phyloP scores from a whole-genome alignment of 768 basidiomycete genomes.

The Auriscalpium orientale region DNA sequence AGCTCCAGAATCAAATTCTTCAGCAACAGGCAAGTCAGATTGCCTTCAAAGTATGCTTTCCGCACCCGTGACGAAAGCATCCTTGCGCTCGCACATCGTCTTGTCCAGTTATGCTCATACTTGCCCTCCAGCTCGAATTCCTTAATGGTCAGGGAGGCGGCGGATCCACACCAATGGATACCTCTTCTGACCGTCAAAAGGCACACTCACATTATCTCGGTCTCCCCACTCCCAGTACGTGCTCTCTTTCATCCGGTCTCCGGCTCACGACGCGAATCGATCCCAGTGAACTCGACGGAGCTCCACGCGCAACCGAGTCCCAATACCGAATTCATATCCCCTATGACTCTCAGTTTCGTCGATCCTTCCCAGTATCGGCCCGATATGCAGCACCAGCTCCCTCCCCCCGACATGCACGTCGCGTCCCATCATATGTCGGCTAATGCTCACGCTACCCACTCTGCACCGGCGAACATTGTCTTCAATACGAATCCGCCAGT shows the following conservation, averaged over 20 bases:
- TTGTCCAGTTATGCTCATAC: neutral
- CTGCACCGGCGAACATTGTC: conserved; percentile 69
- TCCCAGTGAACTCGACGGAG: conserved; percentile 40
- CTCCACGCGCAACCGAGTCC: conserved; percentile 49
- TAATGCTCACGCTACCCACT: conserved; percentile 28
- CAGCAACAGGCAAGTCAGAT: conserved; percentile 69
- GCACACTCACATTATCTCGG: conserved; percentile 27
- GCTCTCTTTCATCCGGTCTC: conserved; percentile 3
- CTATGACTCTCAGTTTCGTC: conserved; percentile 44
- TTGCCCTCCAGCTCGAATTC: conserved; percentile 20
- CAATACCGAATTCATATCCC: conserved; percentile 50
- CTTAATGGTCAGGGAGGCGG: conserved; percentile 29
- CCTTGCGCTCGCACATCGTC: neutral
- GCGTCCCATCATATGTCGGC: conserved; percentile 20
- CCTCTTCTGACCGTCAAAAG: conserved; percentile 20
- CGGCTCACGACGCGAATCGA: conserved; percentile 29
- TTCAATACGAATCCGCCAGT: conserved; percentile 42
- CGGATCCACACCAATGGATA: conserved; percentile 16
- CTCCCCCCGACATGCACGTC: conserved; percentile 18
- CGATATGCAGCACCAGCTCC: conserved; percentile 11
- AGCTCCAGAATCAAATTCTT: conserved; percentile 78
- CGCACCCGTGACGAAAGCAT: conserved; percentile 4
- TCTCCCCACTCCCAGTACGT: conserved; percentile 63
- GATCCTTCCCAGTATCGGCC: conserved; percentile 22
- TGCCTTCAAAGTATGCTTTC: neutral